A percentile compares a stretch with the other conserved stretches of the same genome.
phyloP scores from a whole-genome alignment of 495 filamentous ascomycete species.

The Daldinia loculata region DNA sequence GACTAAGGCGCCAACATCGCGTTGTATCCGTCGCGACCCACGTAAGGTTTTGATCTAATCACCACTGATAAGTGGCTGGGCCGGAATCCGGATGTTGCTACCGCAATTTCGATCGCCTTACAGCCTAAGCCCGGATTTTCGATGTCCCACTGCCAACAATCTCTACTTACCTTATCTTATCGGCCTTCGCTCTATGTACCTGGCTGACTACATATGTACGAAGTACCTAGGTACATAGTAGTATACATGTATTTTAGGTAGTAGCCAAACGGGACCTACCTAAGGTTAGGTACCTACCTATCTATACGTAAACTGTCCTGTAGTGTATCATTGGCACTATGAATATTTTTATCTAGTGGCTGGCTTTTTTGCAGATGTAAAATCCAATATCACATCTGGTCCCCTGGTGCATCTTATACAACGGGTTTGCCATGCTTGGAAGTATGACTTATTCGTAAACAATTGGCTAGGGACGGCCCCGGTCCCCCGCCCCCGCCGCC shows the following conservation, averaged over 20 bases:
- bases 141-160: not conserved
- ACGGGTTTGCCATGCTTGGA: constrained; percentile 4
- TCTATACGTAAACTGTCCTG: not conserved
- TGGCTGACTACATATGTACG: not conserved
- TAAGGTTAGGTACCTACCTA: not conserved
- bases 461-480: constrained; percentile 16
- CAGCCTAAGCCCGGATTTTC: constrained; percentile 8
- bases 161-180: constrained; percentile 20
- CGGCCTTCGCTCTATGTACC: not conserved
- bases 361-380: not conserved
- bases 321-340: not conserved
- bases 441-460: not conserved
- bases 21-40: constrained; percentile 33
- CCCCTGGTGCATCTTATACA: constrained; percentile 11
- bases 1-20: constrained; percentile 37
- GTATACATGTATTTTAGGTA: too few species aligned
- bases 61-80: constrained; percentile 1
- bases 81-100: constrained; percentile 20
- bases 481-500: constrained; percentile 3
- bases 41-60: constrained; percentile 18
- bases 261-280: not conserved
- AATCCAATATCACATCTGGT: constrained; percentile 21
- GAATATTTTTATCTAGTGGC: not conserved
- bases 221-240: too few species aligned
- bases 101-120: constrained; percentile 26